These are phyloP conservation scores for Penicillium vulpinum DNA, from an alignment of 2,329 filamentous ascomycete genomes.

Conservation along the genomic window DNA sequence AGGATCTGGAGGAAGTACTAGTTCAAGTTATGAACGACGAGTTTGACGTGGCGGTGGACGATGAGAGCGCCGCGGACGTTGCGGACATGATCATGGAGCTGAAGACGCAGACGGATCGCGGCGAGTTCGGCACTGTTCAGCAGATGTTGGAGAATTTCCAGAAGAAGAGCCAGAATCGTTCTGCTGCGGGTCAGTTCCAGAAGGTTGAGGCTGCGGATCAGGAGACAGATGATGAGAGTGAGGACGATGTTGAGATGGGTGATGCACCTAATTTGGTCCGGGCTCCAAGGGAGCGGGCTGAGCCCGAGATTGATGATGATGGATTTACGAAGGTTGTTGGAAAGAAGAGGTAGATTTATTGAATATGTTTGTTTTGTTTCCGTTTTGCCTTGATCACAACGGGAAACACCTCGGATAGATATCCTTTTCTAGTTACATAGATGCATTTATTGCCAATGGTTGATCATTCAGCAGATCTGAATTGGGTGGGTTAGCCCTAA, in stretches of 20 bases:
- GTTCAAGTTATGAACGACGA: constrained; percentile 93
- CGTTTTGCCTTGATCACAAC: neutral
- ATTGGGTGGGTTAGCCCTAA: neutral
- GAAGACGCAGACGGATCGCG: constrained; percentile 63
- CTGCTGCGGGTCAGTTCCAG: constrained; percentile 38
- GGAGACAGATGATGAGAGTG: constrained; percentile 57
- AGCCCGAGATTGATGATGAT: constrained; percentile 76
- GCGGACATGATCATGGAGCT: constrained; percentile 71
- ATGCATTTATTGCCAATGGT: constrained; percentile 4
- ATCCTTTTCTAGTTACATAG: constrained; percentile 12
- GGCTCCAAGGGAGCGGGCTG: constrained; percentile 61
- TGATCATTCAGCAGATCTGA: neutral
- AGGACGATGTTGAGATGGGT: constrained; percentile 63
- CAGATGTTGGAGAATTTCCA: constrained; percentile 55
- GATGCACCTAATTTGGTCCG: constrained; percentile 65
- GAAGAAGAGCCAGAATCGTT: constrained; percentile 39
- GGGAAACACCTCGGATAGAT: neutral
- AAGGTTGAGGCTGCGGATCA: constrained; percentile 47
- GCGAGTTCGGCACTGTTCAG: constrained; percentile 66
- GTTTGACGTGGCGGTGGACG: constrained; percentile 89
- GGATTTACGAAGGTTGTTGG: constrained; percentile 75
- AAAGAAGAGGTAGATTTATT: constrained; percentile 53
- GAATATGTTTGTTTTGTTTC: neutral
- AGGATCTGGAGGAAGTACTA: constrained; percentile 80
- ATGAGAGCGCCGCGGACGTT: constrained; percentile 76